Conservation (phyloP, 176 grass and related monocot species). For the Musa beccarii region DNA sequence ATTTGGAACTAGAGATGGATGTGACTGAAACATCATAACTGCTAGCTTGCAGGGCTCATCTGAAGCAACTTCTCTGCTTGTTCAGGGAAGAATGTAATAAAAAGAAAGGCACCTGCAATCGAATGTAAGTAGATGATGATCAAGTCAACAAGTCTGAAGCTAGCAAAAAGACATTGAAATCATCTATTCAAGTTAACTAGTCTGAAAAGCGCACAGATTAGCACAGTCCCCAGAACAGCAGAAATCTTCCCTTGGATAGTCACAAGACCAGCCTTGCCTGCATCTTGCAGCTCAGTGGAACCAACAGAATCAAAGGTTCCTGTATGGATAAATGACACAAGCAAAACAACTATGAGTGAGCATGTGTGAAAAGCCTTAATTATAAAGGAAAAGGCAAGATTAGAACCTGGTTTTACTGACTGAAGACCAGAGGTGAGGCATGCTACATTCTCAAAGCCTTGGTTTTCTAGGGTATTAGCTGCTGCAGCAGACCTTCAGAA, state of each 20-base stretch:
- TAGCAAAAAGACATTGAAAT: background rate
- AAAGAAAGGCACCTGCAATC: conserved; percentile 61
- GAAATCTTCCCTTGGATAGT: conserved; percentile 89
- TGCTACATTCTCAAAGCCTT: conserved; percentile 71
- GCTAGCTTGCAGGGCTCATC: conserved; percentile 42
- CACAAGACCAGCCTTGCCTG: conserved; percentile 81
- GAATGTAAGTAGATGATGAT: background rate
- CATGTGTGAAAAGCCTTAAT: background rate
- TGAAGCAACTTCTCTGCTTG: conserved; percentile 90
- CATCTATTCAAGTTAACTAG: background rate
- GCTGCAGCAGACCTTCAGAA: conserved; percentile 71
- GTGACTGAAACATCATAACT: too few relatives aligned
- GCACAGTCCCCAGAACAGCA: conserved; percentile 60
- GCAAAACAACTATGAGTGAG: background rate
- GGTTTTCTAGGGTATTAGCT: conserved; percentile 55
- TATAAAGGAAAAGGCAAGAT: background rate
- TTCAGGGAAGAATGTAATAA: conserved; percentile 84
- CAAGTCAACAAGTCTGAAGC: background rate
- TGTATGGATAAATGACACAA: conserved; percentile 13
- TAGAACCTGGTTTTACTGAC: conserved; percentile 67
- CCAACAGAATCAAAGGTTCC: conserved; percentile 68
- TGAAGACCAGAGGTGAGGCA: conserved; percentile 84
- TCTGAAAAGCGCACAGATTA: conserved; percentile 54
- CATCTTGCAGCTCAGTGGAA: conserved; percentile 58
- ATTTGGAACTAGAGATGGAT: too few relatives aligned